Evolutionary conservation across 2,329 filamentous ascomycete genomes (phyloP), one percentile per base, ranked within the genome.

Genomic region (Xylariaceae sp.): DNA sequence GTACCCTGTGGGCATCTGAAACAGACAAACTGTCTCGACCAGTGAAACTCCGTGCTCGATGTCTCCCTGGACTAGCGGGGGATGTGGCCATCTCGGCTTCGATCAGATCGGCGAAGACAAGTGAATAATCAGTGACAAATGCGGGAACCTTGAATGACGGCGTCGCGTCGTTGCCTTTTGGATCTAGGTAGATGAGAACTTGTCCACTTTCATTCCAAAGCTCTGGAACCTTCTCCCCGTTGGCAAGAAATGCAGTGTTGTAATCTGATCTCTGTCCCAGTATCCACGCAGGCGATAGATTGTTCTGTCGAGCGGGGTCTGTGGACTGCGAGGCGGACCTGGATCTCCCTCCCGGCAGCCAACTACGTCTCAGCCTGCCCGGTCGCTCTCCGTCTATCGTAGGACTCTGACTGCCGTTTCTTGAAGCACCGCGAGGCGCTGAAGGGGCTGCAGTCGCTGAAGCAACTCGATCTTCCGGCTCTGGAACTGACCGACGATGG

Each of bases 151-250:
- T 83, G 68, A 86, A 85, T 0, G 80, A 84, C 2, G 82, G 76
- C 0, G 77, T 78, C 9, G 64, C 66, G 10, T 75, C 75, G 51
- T 70, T 75, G 5, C 69, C 68, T 47, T 71, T 74, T 1, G 81
- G 73, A 48, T 77, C 77, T 4, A 87, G 66, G 57, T 82, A 81
- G 17, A 87, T 74, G 44, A 74, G 70, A 19, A 84, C 74, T 52
- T 76, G 76, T 36, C 79, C 82, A 45, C 65, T 69, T 47, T 85
- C 81, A 55, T 82, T 80, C 83, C 83, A 86, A 17, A 87, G 66
- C 63, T 86, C 83, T 1, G 82, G 80, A 4, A 86, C 78, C 70
- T 78, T 82, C 57, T 85, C 80, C 17, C 74, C 77, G 39, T 75
- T 76, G 18, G 71, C 62, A 46, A 85, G 65, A 31, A 74, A 73